phyloP scores from a whole-genome alignment of 148 eudicot species.

The Chenopodium album region DNA sequence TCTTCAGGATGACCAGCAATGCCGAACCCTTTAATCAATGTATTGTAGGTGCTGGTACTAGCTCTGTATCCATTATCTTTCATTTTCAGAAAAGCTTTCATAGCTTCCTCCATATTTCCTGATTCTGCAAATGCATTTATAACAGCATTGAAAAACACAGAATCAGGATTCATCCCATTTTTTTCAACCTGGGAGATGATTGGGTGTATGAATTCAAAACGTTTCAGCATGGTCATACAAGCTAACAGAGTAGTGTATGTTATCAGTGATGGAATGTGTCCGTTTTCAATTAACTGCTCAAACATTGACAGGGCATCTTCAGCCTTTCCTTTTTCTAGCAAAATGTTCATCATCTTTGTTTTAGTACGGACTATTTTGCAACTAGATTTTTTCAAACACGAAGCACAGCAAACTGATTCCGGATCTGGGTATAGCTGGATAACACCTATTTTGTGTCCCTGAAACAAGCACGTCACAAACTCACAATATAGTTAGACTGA shows the following conservation, averaged over 20 bases:
- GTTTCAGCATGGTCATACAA: constrained; percentile 55
- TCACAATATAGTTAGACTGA: constrained; percentile 6
- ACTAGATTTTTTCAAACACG: constrained; percentile 42
- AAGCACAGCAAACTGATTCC: constrained; percentile 35
- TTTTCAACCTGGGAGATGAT: constrained; percentile 48
- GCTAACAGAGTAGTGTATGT: constrained; percentile 77
- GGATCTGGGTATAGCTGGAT: constrained; percentile 36
- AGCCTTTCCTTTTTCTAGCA: constrained; percentile 58
- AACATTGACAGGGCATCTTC: constrained; percentile 51
- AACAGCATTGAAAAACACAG: constrained; percentile 59
- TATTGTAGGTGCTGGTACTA: constrained; percentile 56
- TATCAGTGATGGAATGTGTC: constrained; percentile 69
- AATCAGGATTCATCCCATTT: constrained; percentile 53
- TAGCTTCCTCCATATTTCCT: constrained; percentile 60
- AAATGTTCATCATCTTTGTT: constrained; percentile 62
- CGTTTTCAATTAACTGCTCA: constrained; percentile 47
- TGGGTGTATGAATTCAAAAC: constrained; percentile 44
- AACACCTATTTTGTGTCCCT: constrained; percentile 36
- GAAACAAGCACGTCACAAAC: background rate
- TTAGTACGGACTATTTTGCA: constrained; percentile 59
- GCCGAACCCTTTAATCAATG: constrained; percentile 62
- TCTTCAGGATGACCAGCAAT: constrained; percentile 64
- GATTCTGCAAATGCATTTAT: constrained; percentile 67
- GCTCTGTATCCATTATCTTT: constrained; percentile 48
- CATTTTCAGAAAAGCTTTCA: constrained; percentile 50